Evolutionary conservation across 2,329 filamentous ascomycete species (phyloP).

Genomic region (Aspergillus sp.): DNA sequence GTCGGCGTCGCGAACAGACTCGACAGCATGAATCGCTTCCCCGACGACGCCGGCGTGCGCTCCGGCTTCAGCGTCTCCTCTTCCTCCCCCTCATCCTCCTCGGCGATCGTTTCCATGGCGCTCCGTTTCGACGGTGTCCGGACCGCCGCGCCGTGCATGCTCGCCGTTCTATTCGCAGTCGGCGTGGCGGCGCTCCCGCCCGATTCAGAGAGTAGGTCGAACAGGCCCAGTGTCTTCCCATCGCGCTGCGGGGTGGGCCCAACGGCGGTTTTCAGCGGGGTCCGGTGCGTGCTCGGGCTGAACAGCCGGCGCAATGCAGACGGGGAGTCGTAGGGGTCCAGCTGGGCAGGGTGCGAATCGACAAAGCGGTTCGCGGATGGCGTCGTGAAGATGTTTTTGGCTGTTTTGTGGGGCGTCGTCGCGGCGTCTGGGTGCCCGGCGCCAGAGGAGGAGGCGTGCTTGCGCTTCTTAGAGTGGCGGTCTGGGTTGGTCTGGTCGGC

Average conservation of each 20-base stretch:
- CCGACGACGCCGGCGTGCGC: conserved; percentile 35
- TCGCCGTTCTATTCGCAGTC: conserved; percentile 18
- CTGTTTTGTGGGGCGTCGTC: conserved; percentile 28
- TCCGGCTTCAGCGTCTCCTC: conserved; percentile 15
- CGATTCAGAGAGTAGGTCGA: conserved; percentile 38
- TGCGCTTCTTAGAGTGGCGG: conserved; percentile 23
- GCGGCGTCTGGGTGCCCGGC: conserved; percentile 9
- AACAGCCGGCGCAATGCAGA: conserved; percentile 28
- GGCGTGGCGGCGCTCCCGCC: conserved; percentile 28
- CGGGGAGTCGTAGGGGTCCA: conserved; percentile 39
- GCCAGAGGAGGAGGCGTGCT: conserved; percentile 20
- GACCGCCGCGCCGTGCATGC: conserved; percentile 17
- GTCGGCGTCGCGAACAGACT: conserved; percentile 39
- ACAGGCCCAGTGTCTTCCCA: conserved; percentile 39
- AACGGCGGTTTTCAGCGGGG: conserved; percentile 32
- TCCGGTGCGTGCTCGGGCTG: conserved; percentile 25
- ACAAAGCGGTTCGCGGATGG: conserved; percentile 18
- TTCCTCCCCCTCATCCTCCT: conserved; percentile 19
- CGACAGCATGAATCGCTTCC: conserved; percentile 36
- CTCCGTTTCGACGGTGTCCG: conserved; percentile 31
- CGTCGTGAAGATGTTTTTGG: conserved; percentile 21
- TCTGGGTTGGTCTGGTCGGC: conserved; percentile 9
- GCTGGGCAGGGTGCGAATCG: conserved; percentile 27
- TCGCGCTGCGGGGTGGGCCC: conserved; percentile 42
- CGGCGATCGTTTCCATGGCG: conserved; percentile 18